Evolutionary conservation across 441 rosid genomes (phyloP).

Genomic region (Adansonia gregorii): DNA sequence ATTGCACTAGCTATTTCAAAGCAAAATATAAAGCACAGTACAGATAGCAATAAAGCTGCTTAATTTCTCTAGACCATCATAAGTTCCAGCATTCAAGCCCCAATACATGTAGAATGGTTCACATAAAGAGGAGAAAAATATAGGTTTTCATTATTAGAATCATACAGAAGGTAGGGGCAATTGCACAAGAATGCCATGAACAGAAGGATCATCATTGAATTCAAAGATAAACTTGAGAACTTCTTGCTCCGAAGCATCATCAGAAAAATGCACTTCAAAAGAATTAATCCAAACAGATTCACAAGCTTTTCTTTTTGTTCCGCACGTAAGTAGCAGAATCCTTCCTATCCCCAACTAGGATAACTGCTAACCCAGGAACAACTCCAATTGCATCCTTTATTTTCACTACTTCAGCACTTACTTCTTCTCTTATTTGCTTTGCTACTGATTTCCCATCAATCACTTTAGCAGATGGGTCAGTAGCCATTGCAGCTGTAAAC

Average conservation of each 20-base stretch:
- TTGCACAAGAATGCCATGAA: conserved; percentile 95
- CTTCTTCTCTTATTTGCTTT: conserved; percentile 68
- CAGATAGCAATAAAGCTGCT: background rate
- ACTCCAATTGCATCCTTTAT: conserved; percentile 74
- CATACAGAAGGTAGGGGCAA: conserved; percentile 79
- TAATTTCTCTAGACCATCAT: background rate
- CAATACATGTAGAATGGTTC: background rate
- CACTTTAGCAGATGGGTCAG: conserved; percentile 52
- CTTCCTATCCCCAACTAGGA: conserved; percentile 81
- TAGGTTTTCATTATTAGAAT: conserved; percentile 9
- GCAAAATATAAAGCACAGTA: background rate
- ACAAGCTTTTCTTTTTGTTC: conserved; percentile 89
- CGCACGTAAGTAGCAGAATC: conserved; percentile 87
- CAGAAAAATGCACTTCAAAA: conserved; percentile 60
- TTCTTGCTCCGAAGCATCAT: conserved; percentile 61
- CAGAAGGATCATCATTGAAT: conserved; percentile 68
- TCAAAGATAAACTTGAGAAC: conserved; percentile 58
- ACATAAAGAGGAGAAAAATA: background rate
- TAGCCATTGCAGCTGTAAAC: conserved; percentile 42
- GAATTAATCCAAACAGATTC: conserved; percentile 81
- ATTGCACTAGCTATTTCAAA: background rate
- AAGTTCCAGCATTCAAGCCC: conserved; percentile 2
- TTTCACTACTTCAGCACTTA: conserved; percentile 62
- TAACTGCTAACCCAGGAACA: conserved; percentile 82
- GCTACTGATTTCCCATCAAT: conserved; percentile 83